phyloP scores from a whole-genome alignment of 805 yeast species.

The Pichia ethanolica region DNA sequence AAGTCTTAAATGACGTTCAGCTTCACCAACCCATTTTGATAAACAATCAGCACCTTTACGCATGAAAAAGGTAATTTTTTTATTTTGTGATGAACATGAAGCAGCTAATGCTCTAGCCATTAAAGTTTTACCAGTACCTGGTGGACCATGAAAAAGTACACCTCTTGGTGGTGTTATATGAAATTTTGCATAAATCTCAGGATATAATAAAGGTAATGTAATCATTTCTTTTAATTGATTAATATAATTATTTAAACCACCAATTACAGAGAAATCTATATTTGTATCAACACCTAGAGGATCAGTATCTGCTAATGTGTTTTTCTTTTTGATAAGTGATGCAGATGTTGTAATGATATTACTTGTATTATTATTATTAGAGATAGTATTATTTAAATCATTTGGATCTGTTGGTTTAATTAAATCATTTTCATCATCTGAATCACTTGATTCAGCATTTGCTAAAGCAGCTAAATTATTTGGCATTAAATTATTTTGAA shows the following conservation, averaged over 20 bases:
- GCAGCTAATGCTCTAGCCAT: constrained; percentile 98
- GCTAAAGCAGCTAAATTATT: constrained; percentile 31
- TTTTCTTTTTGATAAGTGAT: constrained; percentile 36
- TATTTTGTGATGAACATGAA: constrained; percentile 75
- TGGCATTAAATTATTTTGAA: constrained; percentile 56
- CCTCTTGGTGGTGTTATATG: constrained; percentile 95
- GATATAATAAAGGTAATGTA: constrained; percentile 83
- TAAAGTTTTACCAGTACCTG: constrained; percentile 97
- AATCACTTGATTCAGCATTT: constrained; percentile 36
- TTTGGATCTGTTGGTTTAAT: constrained; percentile 29
- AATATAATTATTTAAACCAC: constrained; percentile 87
- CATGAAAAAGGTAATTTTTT: constrained; percentile 94
- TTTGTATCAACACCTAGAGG: constrained; percentile 77
- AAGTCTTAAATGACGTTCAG: constrained; percentile 86
- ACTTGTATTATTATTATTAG: constrained; percentile 21
- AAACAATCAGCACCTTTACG: constrained; percentile 96
- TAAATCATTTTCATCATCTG: constrained; percentile 41
- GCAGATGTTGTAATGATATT: constrained; percentile 15
- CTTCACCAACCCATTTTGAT: constrained; percentile 99
- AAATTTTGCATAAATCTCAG: constrained; percentile 86
- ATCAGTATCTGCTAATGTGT: constrained; percentile 75
- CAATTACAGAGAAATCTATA: constrained; percentile 64
- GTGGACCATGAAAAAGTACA: constrained; percentile 96
- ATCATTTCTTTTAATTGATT: constrained; percentile 96
- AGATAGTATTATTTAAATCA: constrained; percentile 18